Conservation (phyloP, 257 asterid species). For the Oldenlandia corymbosa region DNA sequence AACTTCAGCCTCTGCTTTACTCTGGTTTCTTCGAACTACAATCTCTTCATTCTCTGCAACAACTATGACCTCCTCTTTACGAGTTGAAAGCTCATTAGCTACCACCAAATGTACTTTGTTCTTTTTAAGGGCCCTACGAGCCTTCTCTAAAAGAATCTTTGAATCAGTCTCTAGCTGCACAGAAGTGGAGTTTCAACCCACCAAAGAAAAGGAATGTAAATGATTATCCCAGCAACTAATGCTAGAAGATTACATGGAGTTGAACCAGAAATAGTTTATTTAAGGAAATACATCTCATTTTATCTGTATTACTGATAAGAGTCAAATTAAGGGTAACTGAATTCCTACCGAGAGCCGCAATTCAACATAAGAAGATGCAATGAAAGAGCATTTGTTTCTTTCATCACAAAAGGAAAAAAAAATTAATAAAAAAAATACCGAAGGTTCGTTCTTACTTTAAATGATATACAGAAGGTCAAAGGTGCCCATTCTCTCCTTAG, state of each 20-base stretch:
- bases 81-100: constrained; percentile 89
- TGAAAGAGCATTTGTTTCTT: background rate
- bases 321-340: background rate
- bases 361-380: background rate
- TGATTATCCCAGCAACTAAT: background rate
- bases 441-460: constrained; percentile 63
- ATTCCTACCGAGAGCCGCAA: background rate
- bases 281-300: background rate
- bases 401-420: too few relatives aligned
- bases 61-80: constrained; percentile 82
- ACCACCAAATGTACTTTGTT: constrained; percentile 82
- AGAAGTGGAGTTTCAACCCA: background rate
- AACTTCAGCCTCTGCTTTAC: constrained; percentile 49
- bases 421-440: too few relatives aligned
- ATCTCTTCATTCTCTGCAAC: constrained; percentile 48
- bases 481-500: constrained; percentile 93
- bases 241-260: background rate
- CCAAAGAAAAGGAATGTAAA: background rate
- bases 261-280: background rate
- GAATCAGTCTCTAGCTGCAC: constrained; percentile 85
- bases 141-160: constrained; percentile 75
- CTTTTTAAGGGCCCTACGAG: constrained; percentile 63
- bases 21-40: constrained; percentile 52
- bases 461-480: constrained; percentile 80
- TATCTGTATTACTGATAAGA: background rate